phyloP scores from a whole-genome alignment of 164 flowering plant genomes.

The Brasenia schreberi region DNA sequence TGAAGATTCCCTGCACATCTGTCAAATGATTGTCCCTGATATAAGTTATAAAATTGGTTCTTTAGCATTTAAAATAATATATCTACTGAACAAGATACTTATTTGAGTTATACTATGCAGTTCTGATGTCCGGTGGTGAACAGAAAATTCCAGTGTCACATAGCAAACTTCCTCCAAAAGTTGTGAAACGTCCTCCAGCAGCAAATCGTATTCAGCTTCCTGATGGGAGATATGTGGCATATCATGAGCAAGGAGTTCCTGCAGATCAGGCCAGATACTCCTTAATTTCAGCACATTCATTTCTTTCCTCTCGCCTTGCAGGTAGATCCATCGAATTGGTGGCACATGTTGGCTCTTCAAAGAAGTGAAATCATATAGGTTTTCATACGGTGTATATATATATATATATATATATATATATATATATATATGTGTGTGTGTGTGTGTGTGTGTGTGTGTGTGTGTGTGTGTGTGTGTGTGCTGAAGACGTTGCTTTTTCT shows the following conservation, averaged over 20 bases:
- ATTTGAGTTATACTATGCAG: constrained; percentile 27
- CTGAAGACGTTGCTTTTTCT: constrained; percentile 1
- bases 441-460: no score
- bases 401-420: no score
- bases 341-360: neutral
- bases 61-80: no score
- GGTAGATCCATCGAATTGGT: constrained; percentile 25
- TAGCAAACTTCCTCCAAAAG: constrained; percentile 29
- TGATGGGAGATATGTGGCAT: constrained; percentile 83
- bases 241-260: constrained; percentile 65
- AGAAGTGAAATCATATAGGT: neutral
- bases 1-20: no score
- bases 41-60: no score
- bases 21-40: no score
- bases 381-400: no score
- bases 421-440: no score
- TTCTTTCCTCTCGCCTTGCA: constrained; percentile 84
- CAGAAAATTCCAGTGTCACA: constrained; percentile 15
- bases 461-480: no score
- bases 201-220: constrained; percentile 66
- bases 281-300: constrained; percentile 59
- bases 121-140: constrained; percentile 27
- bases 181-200: constrained; percentile 50
- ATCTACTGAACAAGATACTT: no score
- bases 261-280: constrained; percentile 64